Evolutionary conservation across 1,284 basidiomycete genomes (phyloP), one percentile per base, ranked within the genome.

Genomic region (Pyrrhoderma lamaoense): DNA sequence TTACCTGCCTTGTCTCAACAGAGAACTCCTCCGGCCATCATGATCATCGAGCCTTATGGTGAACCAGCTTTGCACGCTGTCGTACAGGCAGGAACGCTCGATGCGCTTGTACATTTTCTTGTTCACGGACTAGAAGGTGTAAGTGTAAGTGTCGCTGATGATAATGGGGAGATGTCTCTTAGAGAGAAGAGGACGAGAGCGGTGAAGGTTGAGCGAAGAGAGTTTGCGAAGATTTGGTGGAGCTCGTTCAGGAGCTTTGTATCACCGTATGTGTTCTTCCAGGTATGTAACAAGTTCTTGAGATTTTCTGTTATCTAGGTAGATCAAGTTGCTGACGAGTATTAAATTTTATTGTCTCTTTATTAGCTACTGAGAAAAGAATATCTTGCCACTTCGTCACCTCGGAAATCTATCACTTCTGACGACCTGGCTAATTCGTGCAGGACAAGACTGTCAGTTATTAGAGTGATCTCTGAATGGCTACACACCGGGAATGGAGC

Each of bases 151-250:
- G 82, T 88, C 2, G 78, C 86, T 1, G 88, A 91, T 57, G 88
- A 90, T 62, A 89, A 87, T 58, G 88, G 88, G 0, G 85, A 89
- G 62, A 85, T 85, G 68, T 79, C 85, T 0, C 64, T 90, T 40
- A 70, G 77, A 31, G 82, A 86, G 55, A 77, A 78, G 7, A 82
- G 78, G 66, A 82, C 81, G 1, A 69, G 85, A 37, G 80, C 85
- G 43, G 68, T 90, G 31, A 67, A 77, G 19, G 73, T 90, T 8
- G 87, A 90, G 64, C 75, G 80, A 45, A 69, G 63, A 2, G 86
- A 89, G 60, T 90, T 86, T 66, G 72, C 79, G 0, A 70, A 71
- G 36, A 74, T 86, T 3, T 91, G 88, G 84, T 91, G 88, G 85
- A 80, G 76, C 54, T 76, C 79, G 14, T 90, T 84, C 62, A 73